phyloP scores from a whole-genome alignment of 441 rosid species.

The Cnidoscolus chayamansa region DNA sequence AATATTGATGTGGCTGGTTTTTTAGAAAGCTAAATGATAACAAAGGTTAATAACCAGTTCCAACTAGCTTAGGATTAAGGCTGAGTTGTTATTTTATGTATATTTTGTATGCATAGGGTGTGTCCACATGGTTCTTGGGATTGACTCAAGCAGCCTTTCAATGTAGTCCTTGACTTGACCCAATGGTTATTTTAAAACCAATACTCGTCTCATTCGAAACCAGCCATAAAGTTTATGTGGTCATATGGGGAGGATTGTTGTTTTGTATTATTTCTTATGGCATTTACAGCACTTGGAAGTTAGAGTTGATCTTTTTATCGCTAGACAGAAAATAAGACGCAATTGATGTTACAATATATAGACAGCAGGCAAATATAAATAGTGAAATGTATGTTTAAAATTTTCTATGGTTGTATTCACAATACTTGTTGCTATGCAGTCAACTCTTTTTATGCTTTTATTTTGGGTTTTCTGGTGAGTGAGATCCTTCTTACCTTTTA shows the following conservation, averaged over 20 bases:
- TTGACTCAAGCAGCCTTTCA: neutral
- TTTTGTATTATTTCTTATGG: neutral
- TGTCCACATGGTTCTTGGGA: neutral
- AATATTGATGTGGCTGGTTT: no score
- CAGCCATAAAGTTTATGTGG: neutral
- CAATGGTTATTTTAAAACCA: neutral
- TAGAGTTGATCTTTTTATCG: neutral
- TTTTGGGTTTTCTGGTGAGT: slow-evolving; percentile 9
- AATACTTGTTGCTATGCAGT: neutral
- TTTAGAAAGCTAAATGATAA: no score
- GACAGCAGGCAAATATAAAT: neutral
- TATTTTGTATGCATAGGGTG: no score
- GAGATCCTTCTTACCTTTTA: slow-evolving; percentile 17
- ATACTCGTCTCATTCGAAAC: no score
- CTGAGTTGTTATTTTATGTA: no score
- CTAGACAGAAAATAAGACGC: neutral
- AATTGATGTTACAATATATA: neutral
- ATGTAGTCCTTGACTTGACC: no score
- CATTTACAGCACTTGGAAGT: neutral
- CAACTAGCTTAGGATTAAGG: no score
- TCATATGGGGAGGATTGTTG: neutral
- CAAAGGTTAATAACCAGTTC: no score
- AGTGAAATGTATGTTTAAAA: neutral
- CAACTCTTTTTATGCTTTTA: neutral
- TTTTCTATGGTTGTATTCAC: neutral